Percentiles rank a stretch among this genome's conserved stretches.
phyloP scores from a whole-genome alignment of 305 asterid species.

The Solanum hybrid region DNA sequence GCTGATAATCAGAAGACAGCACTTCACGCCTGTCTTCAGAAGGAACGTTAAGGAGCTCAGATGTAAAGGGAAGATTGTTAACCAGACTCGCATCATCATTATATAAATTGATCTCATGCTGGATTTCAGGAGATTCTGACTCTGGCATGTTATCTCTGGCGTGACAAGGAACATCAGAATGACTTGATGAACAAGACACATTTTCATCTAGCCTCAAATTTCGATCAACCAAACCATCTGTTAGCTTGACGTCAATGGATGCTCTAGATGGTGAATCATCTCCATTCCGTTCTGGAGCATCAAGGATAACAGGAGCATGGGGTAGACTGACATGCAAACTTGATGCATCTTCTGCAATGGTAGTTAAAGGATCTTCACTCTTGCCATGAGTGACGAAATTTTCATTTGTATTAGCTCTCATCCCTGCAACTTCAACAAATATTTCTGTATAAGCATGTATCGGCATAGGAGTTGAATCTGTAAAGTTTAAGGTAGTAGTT shows the following conservation, averaged over 20 bases:
- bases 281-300: conserved; percentile 16
- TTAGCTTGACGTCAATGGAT: conserved; percentile 20
- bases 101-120: conserved; percentile 16
- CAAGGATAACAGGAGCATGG: conserved; percentile 21
- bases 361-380: neutral
- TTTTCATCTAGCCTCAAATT: conserved; percentile 8
- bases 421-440: conserved; percentile 17
- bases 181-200: conserved; percentile 13
- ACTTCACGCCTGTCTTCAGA: conserved; percentile 15
- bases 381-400: conserved; percentile 6
- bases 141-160: conserved; percentile 17
- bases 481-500: conserved; percentile 20
- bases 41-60: conserved; percentile 7
- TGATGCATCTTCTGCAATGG: conserved; percentile 20
- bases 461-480: conserved; percentile 21
- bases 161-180: conserved; percentile 18
- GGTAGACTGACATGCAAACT: conserved; percentile 19
- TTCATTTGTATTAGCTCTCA: conserved; percentile 27
- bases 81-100: conserved; percentile 15
- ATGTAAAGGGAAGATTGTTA: conserved; percentile 18
- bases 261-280: conserved; percentile 24
- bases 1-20: conserved; percentile 11
- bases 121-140: conserved; percentile 15
- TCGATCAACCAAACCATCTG: conserved; percentile 20
- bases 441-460: conserved; percentile 28